Evolutionary conservation across 2,329 filamentous ascomycete species (phyloP).

Genomic region (Colletotrichum camelliae): DNA sequence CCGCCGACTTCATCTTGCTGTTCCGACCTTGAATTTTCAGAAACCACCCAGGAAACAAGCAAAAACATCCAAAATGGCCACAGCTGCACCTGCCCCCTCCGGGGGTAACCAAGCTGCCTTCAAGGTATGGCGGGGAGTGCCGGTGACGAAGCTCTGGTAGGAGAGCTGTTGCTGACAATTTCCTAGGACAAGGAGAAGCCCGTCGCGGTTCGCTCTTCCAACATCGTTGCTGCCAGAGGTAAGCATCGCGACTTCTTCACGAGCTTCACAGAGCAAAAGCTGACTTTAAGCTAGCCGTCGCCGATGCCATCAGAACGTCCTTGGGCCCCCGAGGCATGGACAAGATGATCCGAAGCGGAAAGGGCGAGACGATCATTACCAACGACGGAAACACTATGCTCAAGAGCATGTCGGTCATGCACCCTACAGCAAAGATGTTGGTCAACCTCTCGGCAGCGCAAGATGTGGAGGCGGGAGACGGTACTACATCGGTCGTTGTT

Average conservation of each 20-base stretch:
- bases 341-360: slow-evolving; percentile 98
- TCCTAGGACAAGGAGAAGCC: slow-evolving; percentile 93
- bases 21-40: not conserved
- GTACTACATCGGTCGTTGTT: slow-evolving; percentile 97
- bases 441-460: slow-evolving; percentile 97
- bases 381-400: slow-evolving; percentile 99
- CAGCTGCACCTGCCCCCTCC: slow-evolving; percentile 46
- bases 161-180: slow-evolving; percentile 41
- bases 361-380: slow-evolving; percentile 97
- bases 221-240: slow-evolving; percentile 98
- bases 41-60: not conserved
- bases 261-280: slow-evolving; percentile 7
- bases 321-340: slow-evolving; percentile 97
- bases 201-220: slow-evolving; percentile 91
- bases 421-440: slow-evolving; percentile 99
- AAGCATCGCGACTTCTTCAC: slow-evolving; percentile 31
- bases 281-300: slow-evolving; percentile 70
- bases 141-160: slow-evolving; percentile 32
- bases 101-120: slow-evolving; percentile 59
- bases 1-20: slow-evolving; percentile 1
- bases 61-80: slow-evolving; percentile 43
- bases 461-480: slow-evolving; percentile 97
- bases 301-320: slow-evolving; percentile 96
- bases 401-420: slow-evolving; percentile 98
- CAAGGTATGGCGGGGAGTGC: slow-evolving; percentile 47